Evolutionary conservation across 371 early-diverging fungal genomes (phyloP).

Genomic region (Saksenaea vasiformis): DNA sequence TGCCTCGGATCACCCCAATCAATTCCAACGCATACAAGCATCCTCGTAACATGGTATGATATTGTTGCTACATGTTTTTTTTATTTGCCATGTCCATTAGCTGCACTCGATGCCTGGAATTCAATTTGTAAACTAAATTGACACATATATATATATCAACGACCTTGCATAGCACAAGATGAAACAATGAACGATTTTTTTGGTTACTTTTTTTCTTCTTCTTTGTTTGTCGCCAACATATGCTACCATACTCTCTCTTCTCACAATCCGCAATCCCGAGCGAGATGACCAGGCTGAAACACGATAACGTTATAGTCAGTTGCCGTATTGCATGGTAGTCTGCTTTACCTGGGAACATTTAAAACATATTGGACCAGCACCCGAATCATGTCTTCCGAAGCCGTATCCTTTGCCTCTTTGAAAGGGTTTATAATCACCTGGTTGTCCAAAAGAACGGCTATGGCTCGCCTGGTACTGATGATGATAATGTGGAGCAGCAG

Average conservation of each 20-base stretch:
- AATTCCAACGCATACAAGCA: too few species aligned
- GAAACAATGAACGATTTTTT: neutral
- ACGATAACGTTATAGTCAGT: neutral
- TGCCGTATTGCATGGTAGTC: neutral
- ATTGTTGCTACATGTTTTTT: too few species aligned
- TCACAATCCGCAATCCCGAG: slow-evolving; percentile 11
- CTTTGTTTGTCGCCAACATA: neutral
- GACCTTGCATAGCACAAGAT: too few species aligned
- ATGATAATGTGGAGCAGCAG: neutral
- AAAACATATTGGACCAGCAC: slow-evolving; percentile 5
- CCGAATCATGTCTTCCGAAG: neutral
- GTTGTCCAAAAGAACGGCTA: neutral
- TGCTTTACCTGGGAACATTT: slow-evolving; percentile 17
- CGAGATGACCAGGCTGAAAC: slow-evolving; percentile 14
- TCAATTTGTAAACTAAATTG: too few species aligned
- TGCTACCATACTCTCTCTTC: neutral
- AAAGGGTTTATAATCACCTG: slow-evolving; percentile 4
- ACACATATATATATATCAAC: too few species aligned
- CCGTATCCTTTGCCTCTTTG: neutral
- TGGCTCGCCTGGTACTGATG: neutral
- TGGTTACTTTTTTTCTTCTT: neutral
- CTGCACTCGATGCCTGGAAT: too few species aligned
- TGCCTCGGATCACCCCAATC: too few species aligned
- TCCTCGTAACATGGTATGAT: too few species aligned
- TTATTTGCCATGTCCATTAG: too few species aligned